Percentiles rank a stretch among this genome's conserved stretches.
phyloP scores from a whole-genome alignment of 148 eudicot genomes.

The Rhododendron vialii region DNA sequence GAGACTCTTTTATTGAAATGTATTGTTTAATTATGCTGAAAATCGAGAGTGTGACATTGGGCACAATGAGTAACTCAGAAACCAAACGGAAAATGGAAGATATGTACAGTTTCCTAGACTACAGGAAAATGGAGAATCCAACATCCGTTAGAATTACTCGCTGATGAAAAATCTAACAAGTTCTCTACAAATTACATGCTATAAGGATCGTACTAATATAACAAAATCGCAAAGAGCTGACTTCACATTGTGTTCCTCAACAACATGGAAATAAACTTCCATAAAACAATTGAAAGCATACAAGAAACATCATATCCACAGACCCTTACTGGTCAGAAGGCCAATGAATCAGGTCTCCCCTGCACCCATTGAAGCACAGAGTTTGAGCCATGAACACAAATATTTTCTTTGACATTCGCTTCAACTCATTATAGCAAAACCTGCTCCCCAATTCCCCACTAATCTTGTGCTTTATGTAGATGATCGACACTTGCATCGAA shows the following conservation, averaged over 20 bases:
- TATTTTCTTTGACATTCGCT: neutral
- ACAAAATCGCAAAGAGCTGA: slow-evolving; percentile 8
- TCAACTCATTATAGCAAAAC: neutral
- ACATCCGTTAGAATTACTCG: neutral
- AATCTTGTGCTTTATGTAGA: neutral
- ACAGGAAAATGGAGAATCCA: neutral
- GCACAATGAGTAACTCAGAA: neutral
- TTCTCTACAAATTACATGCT: neutral
- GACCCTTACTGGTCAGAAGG: neutral
- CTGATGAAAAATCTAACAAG: neutral
- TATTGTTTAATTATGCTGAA: no score
- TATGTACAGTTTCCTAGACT: neutral
- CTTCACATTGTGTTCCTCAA: neutral
- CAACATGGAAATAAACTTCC: neutral
- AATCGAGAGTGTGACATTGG: no score
- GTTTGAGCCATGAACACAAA: neutral
- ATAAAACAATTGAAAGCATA: neutral
- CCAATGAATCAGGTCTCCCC: slow-evolving; percentile 13
- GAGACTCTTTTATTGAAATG: no score
- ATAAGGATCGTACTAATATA: neutral
- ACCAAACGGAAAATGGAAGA: neutral
- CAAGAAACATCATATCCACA: slow-evolving; percentile 4
- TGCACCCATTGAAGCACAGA: slow-evolving; percentile 9
- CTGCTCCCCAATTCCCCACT: neutral
- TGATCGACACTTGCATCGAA: neutral